Evolutionary conservation across 148 eudicot species (phyloP).

Genomic region (Heliamphora exappendiculata): DNA sequence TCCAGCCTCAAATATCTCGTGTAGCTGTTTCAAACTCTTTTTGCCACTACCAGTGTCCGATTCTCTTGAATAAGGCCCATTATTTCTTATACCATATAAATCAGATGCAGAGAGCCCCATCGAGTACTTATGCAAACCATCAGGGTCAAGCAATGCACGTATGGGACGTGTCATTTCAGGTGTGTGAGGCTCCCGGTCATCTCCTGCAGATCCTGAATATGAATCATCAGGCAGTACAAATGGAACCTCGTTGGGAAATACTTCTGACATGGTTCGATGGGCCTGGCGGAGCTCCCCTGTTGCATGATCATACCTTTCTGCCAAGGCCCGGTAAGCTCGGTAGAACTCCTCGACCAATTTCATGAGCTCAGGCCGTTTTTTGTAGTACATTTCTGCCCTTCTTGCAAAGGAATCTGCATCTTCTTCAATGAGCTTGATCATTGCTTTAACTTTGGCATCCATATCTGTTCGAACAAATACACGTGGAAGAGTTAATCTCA

Average conservation of each 20-base stretch:
- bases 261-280: constrained; percentile 74
- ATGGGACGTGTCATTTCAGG: constrained; percentile 36
- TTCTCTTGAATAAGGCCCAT: constrained; percentile 21
- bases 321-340: constrained; percentile 92
- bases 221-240: constrained; percentile 57
- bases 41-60: constrained; percentile 23
- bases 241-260: constrained; percentile 76
- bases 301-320: constrained; percentile 91
- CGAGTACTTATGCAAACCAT: constrained; percentile 26
- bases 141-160: constrained; percentile 37
- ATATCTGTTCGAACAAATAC: constrained; percentile 46
- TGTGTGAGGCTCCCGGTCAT: constrained; percentile 34
- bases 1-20: constrained; percentile 48
- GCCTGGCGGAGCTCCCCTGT: constrained; percentile 97
- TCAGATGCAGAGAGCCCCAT: constrained; percentile 13
- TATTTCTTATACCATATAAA: constrained; percentile 15
- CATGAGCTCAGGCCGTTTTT: constrained; percentile 96
- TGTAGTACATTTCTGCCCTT: constrained; percentile 97
- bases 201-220: constrained; percentile 31
- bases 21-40: constrained; percentile 63
- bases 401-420: constrained; percentile 99
- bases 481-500: background rate
- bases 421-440: constrained; percentile 97
- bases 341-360: constrained; percentile 97
- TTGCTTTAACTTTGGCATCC: constrained; percentile 85